Percentiles rank a stretch among this genome's conserved stretches.
These are phyloP conservation scores for Datura wrightii DNA, from an alignment of 257 asterid genomes.

Conservation along the genomic window DNA sequence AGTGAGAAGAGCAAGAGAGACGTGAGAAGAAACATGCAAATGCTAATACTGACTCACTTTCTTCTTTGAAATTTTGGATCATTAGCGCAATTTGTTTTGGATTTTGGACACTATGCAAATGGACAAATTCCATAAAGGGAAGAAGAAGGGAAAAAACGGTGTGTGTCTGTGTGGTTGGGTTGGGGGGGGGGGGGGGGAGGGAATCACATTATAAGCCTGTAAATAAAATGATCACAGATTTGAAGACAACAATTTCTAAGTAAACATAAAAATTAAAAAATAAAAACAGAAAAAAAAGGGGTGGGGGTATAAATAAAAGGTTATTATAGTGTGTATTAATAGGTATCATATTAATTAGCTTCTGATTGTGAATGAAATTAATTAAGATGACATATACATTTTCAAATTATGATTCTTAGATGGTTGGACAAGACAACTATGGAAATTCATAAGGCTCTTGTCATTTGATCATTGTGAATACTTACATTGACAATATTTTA, in stretches of 20 bases:
- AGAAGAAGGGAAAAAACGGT: neutral
- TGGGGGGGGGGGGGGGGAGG: neutral
- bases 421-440: no score
- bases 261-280: neutral
- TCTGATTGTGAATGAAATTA: no score
- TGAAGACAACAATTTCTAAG: neutral
- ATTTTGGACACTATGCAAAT: conserved; percentile 39
- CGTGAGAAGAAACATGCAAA: conserved; percentile 22
- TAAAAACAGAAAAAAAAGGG: no score
- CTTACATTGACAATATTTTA: no score
- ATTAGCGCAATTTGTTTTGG: neutral
- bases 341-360: no score
- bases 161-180: no score
- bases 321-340: no score
- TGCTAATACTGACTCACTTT: neutral
- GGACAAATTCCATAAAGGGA: conserved; percentile 36
- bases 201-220: neutral
- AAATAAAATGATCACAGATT: conserved; percentile 19
- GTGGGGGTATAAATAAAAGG: no score
- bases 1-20: conserved; percentile 11
- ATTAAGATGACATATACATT: no score
- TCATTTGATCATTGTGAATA: no score
- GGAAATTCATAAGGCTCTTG: no score
- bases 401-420: no score
- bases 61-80: neutral